Evolutionary conservation across 2,329 filamentous ascomycete species (phyloP).

Genomic region (Paracorniculantispora psalliotae): DNA sequence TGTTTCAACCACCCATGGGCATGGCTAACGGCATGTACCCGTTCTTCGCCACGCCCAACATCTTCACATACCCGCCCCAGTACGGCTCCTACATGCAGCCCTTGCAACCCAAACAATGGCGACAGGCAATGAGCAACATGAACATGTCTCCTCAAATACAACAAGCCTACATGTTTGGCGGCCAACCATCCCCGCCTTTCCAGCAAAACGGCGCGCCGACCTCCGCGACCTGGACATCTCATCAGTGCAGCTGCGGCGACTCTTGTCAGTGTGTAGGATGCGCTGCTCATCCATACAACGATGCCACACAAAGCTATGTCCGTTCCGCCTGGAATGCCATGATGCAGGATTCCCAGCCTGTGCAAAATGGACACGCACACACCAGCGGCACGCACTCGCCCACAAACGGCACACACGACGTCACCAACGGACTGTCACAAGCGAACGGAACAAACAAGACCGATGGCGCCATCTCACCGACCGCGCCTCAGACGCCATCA

Average conservation of each 20-base stretch:
- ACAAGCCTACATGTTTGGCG: slow-evolving; percentile 21
- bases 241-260: slow-evolving; percentile 58
- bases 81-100: slow-evolving; percentile 53
- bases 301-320: slow-evolving; percentile 52
- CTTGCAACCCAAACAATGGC: slow-evolving; percentile 50
- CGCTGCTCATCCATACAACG: slow-evolving; percentile 62
- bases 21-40: slow-evolving; percentile 36
- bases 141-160: slow-evolving; percentile 31
- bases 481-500: slow-evolving; percentile 41
- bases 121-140: slow-evolving; percentile 40
- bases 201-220: slow-evolving; percentile 17
- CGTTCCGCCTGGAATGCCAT: slow-evolving; percentile 43
- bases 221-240: slow-evolving; percentile 29
- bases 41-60: slow-evolving; percentile 38
- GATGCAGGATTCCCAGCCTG: slow-evolving; percentile 27
- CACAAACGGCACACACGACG: slow-evolving; percentile 15
- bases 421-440: slow-evolving; percentile 16
- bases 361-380: neutral
- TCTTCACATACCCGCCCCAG: slow-evolving; percentile 49
- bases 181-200: slow-evolving; percentile 21
- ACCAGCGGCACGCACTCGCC: slow-evolving; percentile 2
- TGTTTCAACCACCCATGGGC: slow-evolving; percentile 31
- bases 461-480: slow-evolving; percentile 32
- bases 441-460: slow-evolving; percentile 15
- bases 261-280: slow-evolving; percentile 64